Evolutionary conservation across 1,284 basidiomycete species (phyloP).

Genomic region (Ganoderma leucocontextum): DNA sequence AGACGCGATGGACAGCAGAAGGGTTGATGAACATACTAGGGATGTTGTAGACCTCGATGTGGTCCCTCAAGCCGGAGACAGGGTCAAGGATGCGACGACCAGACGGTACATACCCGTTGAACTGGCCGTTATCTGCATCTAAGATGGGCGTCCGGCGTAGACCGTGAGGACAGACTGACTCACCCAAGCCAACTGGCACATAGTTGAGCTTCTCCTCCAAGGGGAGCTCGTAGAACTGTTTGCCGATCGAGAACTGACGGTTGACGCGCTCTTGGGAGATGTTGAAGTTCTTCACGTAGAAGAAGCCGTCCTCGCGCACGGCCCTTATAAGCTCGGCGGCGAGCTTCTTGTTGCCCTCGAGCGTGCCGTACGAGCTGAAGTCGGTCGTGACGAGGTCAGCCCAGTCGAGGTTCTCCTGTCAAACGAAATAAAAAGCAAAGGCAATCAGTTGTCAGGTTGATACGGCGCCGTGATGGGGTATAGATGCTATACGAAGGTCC

Average conservation of each 20-base stretch:
- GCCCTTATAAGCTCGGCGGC: slow-evolving; percentile 50
- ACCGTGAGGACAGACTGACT: slow-evolving; percentile 10
- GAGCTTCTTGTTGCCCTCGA: slow-evolving; percentile 54
- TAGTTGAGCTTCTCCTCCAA: slow-evolving; percentile 62
- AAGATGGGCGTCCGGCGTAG: neutral
- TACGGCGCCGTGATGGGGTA: neutral
- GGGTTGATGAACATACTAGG: slow-evolving; percentile 45
- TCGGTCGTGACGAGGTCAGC: slow-evolving; percentile 63
- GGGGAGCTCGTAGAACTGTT: slow-evolving; percentile 54
- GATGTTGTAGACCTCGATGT: slow-evolving; percentile 61
- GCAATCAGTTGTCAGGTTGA: slow-evolving; percentile 2
- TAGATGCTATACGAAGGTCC: slow-evolving; percentile 3
- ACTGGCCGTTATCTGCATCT: slow-evolving; percentile 50
- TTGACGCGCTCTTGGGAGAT: slow-evolving; percentile 48
- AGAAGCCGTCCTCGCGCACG: slow-evolving; percentile 54
- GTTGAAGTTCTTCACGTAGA: slow-evolving; percentile 52
- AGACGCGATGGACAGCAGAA: neutral
- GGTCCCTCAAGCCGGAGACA: slow-evolving; percentile 49
- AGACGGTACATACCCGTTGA: slow-evolving; percentile 61
- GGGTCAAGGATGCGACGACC: slow-evolving; percentile 51
- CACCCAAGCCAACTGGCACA: slow-evolving; percentile 52
- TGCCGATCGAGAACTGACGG: slow-evolving; percentile 46
- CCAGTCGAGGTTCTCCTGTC: slow-evolving; percentile 54
- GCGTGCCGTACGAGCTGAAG: slow-evolving; percentile 50
- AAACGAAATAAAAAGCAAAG: neutral